Evolutionary conservation across 805 yeast species (phyloP).

Genomic region (Barnettozyma wickerhamii): DNA sequence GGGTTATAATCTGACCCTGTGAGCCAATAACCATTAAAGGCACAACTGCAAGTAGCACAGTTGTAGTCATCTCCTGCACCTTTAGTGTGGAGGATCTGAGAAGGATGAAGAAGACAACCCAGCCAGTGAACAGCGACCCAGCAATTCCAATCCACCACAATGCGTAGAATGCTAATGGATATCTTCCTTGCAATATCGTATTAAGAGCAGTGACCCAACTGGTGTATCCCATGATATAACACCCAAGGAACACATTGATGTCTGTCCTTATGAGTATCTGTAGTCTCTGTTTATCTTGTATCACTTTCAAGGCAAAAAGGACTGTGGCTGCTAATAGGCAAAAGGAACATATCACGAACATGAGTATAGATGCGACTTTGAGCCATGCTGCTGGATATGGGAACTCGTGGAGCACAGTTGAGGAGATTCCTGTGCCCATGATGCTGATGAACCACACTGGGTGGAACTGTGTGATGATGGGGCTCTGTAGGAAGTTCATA

Average conservation of each 20-base stretch:
- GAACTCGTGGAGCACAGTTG: slow-evolving; percentile 55
- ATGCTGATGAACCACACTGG: slow-evolving; percentile 66
- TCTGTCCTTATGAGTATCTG: slow-evolving; percentile 36
- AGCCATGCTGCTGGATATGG: slow-evolving; percentile 66
- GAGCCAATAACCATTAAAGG: slow-evolving; percentile 74
- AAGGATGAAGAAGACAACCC: slow-evolving; percentile 49
- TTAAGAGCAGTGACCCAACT: slow-evolving; percentile 59
- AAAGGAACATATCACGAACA: slow-evolving; percentile 56
- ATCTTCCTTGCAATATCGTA: slow-evolving; percentile 33
- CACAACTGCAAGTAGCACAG: slow-evolving; percentile 70
- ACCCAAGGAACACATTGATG: slow-evolving; percentile 65
- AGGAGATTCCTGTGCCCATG: slow-evolving; percentile 85
- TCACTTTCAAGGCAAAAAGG: slow-evolving; percentile 38
- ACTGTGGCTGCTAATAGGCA: slow-evolving; percentile 40
- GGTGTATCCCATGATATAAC: slow-evolving; percentile 74
- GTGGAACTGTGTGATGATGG: slow-evolving; percentile 24
- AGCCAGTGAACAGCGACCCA: slow-evolving; percentile 53
- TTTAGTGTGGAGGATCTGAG: slow-evolving; percentile 30
- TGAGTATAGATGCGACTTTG: slow-evolving; percentile 48
- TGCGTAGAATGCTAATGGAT: slow-evolving; percentile 44
- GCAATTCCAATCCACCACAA: slow-evolving; percentile 72
- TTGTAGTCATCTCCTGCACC: slow-evolving; percentile 45
- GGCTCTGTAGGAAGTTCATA: background rate
- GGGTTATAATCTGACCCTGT: slow-evolving; percentile 54
- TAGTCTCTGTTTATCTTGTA: slow-evolving; percentile 28